Evolutionary conservation across 2,329 filamentous ascomycete species (phyloP).

Genomic region (Furcasterigmium furcatum): DNA sequence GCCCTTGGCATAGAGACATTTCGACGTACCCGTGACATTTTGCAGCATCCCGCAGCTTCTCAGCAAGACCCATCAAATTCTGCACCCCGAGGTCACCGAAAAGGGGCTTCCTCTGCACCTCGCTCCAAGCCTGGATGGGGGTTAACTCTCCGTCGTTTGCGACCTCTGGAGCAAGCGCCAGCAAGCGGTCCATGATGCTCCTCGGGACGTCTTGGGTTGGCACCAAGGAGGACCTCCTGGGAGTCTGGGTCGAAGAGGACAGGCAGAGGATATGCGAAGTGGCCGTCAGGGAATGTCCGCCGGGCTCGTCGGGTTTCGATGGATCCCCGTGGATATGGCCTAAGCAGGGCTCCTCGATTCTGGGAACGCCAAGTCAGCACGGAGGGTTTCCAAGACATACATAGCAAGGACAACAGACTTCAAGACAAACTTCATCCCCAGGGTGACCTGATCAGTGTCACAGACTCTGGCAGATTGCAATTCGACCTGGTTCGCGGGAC

Average conservation of each 20-base stretch:
- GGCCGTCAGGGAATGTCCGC: constrained; percentile 21
- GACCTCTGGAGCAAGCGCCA: constrained; percentile 18
- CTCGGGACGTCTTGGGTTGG: constrained; percentile 11
- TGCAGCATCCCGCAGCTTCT: constrained; percentile 22
- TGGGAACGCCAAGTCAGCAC: constrained; percentile 3
- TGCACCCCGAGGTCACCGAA: constrained; percentile 24
- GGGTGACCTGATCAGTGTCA: constrained; percentile 15
- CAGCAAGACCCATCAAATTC: constrained; percentile 19
- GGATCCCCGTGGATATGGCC: constrained; percentile 20
- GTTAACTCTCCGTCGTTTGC: constrained; percentile 30
- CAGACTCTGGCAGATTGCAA: constrained; percentile 6
- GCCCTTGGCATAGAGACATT: too few species aligned
- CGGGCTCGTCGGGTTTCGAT: constrained; percentile 16
- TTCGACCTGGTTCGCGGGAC: neutral
- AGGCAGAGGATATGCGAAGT: constrained; percentile 15
- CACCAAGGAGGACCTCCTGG: neutral
- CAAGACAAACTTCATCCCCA: constrained; percentile 29
- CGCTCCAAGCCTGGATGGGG: constrained; percentile 33
- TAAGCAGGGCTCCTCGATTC: constrained; percentile 23
- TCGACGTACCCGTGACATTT: constrained; percentile 29
- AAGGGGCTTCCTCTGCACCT: constrained; percentile 24
- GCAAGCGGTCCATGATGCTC: constrained; percentile 16
- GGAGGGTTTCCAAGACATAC: neutral
- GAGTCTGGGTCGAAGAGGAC: neutral
- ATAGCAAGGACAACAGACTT: constrained; percentile 14